A percentile compares a stretch with the other conserved stretches of the same genome.
Evolutionary conservation across 345 rosid genomes (phyloP).

Genomic region (Pelargonium nanum): DNA sequence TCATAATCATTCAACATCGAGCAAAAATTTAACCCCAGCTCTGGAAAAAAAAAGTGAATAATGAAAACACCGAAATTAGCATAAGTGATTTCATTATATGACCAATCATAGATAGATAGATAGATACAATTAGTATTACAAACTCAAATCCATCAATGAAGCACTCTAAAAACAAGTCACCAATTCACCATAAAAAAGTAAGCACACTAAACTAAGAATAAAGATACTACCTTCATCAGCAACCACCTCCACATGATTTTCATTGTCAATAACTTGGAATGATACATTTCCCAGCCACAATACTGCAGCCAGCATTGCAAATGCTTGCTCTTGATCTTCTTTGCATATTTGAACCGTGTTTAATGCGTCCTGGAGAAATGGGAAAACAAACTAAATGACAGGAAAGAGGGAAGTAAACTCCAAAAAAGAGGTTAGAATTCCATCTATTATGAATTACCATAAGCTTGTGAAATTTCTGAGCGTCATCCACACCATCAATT

Average conservation of each 20-base stretch:
- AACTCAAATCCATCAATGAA: not conserved
- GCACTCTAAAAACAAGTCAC: not conserved
- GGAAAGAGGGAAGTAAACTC: conserved; percentile 6
- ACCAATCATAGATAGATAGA: not conserved
- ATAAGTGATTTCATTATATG: not conserved
- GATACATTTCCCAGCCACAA: conserved; percentile 87
- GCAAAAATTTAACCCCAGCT: not conserved
- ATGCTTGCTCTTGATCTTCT: conserved; percentile 67
- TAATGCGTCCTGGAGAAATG: conserved; percentile 56
- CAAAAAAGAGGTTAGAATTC: conserved; percentile 2
- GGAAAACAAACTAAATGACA: conserved; percentile 10
- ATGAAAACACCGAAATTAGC: not conserved
- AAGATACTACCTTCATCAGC: conserved; percentile 60
- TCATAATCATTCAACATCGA: not conserved
- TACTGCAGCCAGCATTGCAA: conserved; percentile 78
- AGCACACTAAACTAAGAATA: conserved; percentile 6
- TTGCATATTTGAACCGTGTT: conserved; percentile 54
- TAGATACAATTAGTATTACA: not conserved
- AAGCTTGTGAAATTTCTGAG: conserved; percentile 51
- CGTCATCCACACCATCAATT: conserved; percentile 69
- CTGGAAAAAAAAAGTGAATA: too few relatives aligned
- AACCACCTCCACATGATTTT: conserved; percentile 77
- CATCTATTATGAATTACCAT: conserved; percentile 36
- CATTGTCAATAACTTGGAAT: conserved; percentile 58
- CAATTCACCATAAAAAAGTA: conserved; percentile 1